Evolutionary conservation across 768 basidiomycete genomes (phyloP).

Genomic region (Phaeotremella skinneri): DNA sequence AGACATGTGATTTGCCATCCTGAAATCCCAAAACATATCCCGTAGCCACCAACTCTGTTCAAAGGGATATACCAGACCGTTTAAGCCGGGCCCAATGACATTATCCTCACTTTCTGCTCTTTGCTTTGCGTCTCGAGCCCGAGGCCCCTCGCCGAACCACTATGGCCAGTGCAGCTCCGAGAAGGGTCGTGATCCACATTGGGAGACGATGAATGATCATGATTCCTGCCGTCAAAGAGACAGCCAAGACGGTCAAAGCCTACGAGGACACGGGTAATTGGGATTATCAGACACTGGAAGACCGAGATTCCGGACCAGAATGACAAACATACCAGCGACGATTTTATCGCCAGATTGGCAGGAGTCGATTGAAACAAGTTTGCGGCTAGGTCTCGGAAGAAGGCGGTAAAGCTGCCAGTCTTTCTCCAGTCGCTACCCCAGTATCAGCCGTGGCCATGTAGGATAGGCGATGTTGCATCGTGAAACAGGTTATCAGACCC

Average conservation of each 20-base stretch:
- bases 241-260: not conserved
- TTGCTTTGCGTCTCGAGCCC: not conserved
- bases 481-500: not conserved
- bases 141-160: not conserved
- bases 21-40: too few relatives aligned
- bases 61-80: too few relatives aligned
- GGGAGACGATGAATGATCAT: not conserved
- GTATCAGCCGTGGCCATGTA: not conserved
- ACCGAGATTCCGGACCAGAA: too few relatives aligned
- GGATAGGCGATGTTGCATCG: not conserved
- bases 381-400: not conserved
- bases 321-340: not conserved
- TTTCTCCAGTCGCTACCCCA: not conserved
- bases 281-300: too few relatives aligned
- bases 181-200: not conserved
- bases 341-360: not conserved
- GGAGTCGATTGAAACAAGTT: not conserved
- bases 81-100: too few relatives aligned
- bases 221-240: not conserved
- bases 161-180: not conserved
- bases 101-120: not conserved
- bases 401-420: not conserved
- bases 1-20: too few relatives aligned
- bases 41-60: too few relatives aligned
- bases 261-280: too few relatives aligned